Evolutionary conservation across 768 basidiomycete genomes (phyloP), one percentile per base, ranked within the genome.

Genomic region (Russula earlei): DNA sequence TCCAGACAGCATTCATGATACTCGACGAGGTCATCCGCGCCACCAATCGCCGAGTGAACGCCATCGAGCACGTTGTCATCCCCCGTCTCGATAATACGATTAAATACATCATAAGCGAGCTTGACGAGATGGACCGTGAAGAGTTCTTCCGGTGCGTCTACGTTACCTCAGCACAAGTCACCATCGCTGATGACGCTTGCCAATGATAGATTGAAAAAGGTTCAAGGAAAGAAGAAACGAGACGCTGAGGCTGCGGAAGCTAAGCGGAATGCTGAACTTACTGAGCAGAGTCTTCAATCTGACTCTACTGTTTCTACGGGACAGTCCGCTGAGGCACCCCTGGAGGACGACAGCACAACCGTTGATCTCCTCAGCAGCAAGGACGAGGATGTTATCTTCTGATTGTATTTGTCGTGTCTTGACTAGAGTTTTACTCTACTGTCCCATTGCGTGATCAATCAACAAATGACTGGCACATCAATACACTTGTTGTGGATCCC

Each of bases 41-140:
- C n/a, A 98, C 96, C 36, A 99, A 98, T 70, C 88, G 96, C 49
- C 84, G 96, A 60, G 96, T 99, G 38, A 99, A 99, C 66, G 96
- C 96, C 3, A 95, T 99, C 62, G 96, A 99, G 65, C 92, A 99
- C 68, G 84, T 99, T 62, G 77, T 99, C 64, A 97, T 99, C 55
- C 96, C 96, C 17, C 80, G 87, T 42, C 74, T 99, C 48, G 95
- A 98, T 44, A 97, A 97, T 70, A 98, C 96, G 14, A 91, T 99
- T 76, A 91, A 90, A 66, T 99, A 97, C 69, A 97, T 99, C 68
- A 78, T 92, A 66, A 95, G 92, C 55, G 96, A 99, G 68, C 73
- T 99, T 59, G 96, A 98, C 65, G 96, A 99, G 71, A 97, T 96
- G 93, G 96, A 99, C 71, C 81, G 92, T 60, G 90, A 92, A 67